phyloP scores from a whole-genome alignment of 1,284 basidiomycete genomes.

The Puccinia brachypodii region DNA sequence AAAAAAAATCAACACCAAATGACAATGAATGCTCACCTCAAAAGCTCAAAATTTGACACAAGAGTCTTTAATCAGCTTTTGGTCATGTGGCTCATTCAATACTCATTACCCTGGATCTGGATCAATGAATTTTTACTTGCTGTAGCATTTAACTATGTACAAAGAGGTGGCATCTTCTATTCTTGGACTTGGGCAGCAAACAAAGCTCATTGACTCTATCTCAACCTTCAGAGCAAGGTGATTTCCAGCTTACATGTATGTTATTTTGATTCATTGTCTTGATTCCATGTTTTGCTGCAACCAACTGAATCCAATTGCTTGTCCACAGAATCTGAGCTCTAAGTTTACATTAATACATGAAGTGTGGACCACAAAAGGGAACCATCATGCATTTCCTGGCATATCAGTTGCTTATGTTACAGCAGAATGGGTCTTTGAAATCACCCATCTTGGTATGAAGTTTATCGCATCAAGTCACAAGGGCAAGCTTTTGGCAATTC shows the following conservation, averaged over 20 bases:
- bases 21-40: not conserved
- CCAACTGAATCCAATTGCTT: not conserved
- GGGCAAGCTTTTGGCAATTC: constrained; percentile 19
- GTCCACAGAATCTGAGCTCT: not conserved
- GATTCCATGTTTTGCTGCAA: not conserved
- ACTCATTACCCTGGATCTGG: not conserved
- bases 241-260: not conserved
- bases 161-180: not conserved
- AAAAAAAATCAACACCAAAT: not conserved
- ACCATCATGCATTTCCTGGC: constrained; percentile 3
- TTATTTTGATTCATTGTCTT: not conserved
- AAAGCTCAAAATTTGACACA: not conserved
- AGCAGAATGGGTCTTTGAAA: not conserved
- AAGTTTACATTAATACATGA: constrained; percentile 9
- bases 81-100: not conserved
- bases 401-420: constrained; percentile 22
- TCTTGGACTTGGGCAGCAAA: not conserved
- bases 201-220: not conserved
- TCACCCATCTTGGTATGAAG: constrained; percentile 11
- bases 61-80: not conserved
- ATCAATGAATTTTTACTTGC: not conserved
- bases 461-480: not conserved
- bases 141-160: not conserved
- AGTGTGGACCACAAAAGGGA: constrained; percentile 22
- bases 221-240: not conserved